These are phyloP conservation scores for Wickerhamiella azymoides DNA, from an alignment of 805 yeast genomes.

Conservation along the genomic window DNA sequence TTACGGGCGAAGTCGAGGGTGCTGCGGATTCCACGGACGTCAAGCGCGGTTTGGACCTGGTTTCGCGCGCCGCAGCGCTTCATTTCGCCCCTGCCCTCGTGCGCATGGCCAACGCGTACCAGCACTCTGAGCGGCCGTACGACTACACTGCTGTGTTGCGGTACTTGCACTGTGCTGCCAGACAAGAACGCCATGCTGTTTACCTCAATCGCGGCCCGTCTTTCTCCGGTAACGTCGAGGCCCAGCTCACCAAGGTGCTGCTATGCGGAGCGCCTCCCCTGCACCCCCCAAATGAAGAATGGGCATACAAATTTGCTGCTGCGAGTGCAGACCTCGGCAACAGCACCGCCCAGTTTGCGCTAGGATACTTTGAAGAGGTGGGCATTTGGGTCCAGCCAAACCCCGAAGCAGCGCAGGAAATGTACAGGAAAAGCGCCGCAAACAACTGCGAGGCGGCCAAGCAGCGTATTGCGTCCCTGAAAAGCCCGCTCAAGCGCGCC, in stretches of 20 bases:
- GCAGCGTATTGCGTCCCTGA: constrained; percentile 18
- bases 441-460: constrained; percentile 32
- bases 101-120: constrained; percentile 27
- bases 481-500: background rate
- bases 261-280: constrained; percentile 54
- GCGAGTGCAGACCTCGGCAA: constrained; percentile 49
- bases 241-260: constrained; percentile 42
- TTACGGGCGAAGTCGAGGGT: constrained; percentile 24
- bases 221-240: constrained; percentile 25
- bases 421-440: constrained; percentile 40
- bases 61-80: constrained; percentile 26
- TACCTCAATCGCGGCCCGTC: constrained; percentile 12
- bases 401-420: constrained; percentile 32
- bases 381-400: constrained; percentile 44
- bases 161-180: constrained; percentile 24
- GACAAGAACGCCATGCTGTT: constrained; percentile 23
- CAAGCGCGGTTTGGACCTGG: constrained; percentile 19
- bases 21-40: constrained; percentile 5
- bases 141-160: constrained; percentile 24
- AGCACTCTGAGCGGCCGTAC: constrained; percentile 23
- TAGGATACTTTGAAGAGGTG: constrained; percentile 53
- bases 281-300: constrained; percentile 42
- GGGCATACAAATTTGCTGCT: constrained; percentile 55
- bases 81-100: constrained; percentile 27
- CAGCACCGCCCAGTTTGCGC: constrained; percentile 50